These are phyloP conservation scores for Aaosphaeria pasadenensis DNA, from an alignment of 2,329 filamentous ascomycete species.

Conservation along the genomic window DNA sequence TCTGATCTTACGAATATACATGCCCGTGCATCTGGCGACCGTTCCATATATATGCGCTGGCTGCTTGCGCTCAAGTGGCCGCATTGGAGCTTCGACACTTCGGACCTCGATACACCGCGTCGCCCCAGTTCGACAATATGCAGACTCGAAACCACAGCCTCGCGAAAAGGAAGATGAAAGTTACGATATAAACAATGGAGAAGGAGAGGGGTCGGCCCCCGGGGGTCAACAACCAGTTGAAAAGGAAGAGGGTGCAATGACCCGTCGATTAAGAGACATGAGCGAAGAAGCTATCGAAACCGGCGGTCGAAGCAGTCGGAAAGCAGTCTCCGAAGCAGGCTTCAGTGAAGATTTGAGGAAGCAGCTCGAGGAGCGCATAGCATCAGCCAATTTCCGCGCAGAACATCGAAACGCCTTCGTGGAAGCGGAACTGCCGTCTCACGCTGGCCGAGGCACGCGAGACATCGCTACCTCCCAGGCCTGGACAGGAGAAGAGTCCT, in stretches of 20 bases:
- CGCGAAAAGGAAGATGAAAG: constrained; percentile 8
- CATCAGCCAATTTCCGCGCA: constrained; percentile 52
- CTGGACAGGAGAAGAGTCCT: constrained; percentile 76
- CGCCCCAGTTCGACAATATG: constrained; percentile 16
- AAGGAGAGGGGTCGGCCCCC: constrained; percentile 1
- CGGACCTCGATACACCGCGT: constrained; percentile 5
- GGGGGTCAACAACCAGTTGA: constrained; percentile 4
- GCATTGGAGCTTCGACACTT: constrained; percentile 3
- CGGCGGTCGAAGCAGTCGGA: constrained; percentile 53
- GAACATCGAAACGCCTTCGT: constrained; percentile 55
- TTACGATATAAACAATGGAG: constrained; percentile 1
- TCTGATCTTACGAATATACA: constrained; percentile 11
- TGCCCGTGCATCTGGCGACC: constrained; percentile 10
- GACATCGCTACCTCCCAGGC: constrained; percentile 64
- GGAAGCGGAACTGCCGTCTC: constrained; percentile 52
- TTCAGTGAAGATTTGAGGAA: constrained; percentile 61
- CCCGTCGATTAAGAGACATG: constrained; percentile 57
- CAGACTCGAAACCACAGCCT: constrained; percentile 15
- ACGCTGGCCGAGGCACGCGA: constrained; percentile 66
- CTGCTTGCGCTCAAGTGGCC: constrained; percentile 36
- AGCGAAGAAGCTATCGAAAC: constrained; percentile 57
- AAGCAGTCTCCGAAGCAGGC: constrained; percentile 58
- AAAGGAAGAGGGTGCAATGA: constrained; percentile 53
- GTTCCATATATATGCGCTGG: constrained; percentile 33
- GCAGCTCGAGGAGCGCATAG: constrained; percentile 58